A percentile compares a stretch with the other conserved stretches of the same genome.
phyloP scores from a whole-genome alignment of 2,329 filamentous ascomycete species.

The Fusarium nelsonii region DNA sequence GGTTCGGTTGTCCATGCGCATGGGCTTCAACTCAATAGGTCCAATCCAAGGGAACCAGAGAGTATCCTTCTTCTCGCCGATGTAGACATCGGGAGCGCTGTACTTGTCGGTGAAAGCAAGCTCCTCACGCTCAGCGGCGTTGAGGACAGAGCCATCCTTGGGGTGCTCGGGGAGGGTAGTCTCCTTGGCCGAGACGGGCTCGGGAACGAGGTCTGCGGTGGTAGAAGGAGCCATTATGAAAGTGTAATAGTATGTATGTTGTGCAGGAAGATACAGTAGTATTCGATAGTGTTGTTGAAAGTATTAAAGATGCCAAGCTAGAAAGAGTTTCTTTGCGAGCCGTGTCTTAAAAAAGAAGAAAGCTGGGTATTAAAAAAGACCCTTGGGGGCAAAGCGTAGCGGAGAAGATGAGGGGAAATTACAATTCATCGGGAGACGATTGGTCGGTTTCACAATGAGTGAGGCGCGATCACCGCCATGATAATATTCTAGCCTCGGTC shows the following conservation, averaged over 20 bases:
- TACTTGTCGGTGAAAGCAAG: conserved; percentile 46
- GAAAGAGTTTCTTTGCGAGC: neutral
- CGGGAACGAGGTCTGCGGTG: conserved; percentile 13
- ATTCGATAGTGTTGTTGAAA: neutral
- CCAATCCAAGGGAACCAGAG: conserved; percentile 43
- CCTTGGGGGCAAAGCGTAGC: conserved; percentile 4
- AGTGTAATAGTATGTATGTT: neutral
- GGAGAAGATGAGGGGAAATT: conserved; percentile 28
- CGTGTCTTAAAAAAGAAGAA: neutral
- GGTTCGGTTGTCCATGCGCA: conserved; percentile 38
- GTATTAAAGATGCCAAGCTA: conserved; percentile 22
- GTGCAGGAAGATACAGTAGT: conserved; percentile 3
- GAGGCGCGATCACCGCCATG: conserved; percentile 18
- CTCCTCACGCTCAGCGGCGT: conserved; percentile 24
- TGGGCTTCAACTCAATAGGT: conserved; percentile 36
- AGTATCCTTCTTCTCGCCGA: conserved; percentile 40
- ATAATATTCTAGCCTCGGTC: conserved; percentile 24
- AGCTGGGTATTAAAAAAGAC: conserved; percentile 17
- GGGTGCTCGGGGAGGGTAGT: conserved; percentile 18
- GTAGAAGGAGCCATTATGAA: conserved; percentile 31
- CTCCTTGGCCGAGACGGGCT: conserved; percentile 24
- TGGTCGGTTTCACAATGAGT: conserved; percentile 5
- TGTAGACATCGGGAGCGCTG: conserved; percentile 46
- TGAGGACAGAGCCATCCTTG: conserved; percentile 25
- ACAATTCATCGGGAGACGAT: conserved; percentile 26